Percentiles rank a stretch among this genome's conserved stretches.
These are phyloP conservation scores for Saitozyma podzolica DNA, from an alignment of 768 basidiomycete genomes.

Conservation along the genomic window DNA sequence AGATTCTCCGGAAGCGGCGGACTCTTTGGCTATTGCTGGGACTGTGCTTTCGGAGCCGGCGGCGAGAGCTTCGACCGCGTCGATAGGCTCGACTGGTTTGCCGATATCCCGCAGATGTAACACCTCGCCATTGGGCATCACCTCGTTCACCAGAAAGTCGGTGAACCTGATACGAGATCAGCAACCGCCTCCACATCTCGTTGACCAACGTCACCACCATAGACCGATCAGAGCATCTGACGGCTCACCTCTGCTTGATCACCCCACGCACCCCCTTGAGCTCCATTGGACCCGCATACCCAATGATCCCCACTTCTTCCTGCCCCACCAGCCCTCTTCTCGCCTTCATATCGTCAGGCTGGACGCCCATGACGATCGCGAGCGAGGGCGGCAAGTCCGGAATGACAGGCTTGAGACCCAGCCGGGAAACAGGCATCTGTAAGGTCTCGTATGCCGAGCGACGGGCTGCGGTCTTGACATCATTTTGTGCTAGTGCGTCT, in stretches of 20 bases:
- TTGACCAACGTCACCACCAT: too few species aligned
- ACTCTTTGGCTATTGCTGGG: neutral
- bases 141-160: constrained; percentile 92
- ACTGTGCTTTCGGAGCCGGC: neutral
- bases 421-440: constrained; percentile 28
- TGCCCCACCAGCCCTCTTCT: constrained; percentile 35
- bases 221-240: neutral
- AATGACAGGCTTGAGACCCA: constrained; percentile 36
- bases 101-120: constrained; percentile 76
- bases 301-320: constrained; percentile 39
- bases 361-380: constrained; percentile 32
- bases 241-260: constrained; percentile 86
- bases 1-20: constrained; percentile 58
- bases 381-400: constrained; percentile 37
- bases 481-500: too few species aligned
- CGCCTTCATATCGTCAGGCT: constrained; percentile 23
- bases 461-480: too few species aligned
- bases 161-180: constrained; percentile 68
- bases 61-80: constrained; percentile 13
- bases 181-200: neutral
- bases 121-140: constrained; percentile 75
- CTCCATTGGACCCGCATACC: constrained; percentile 27
- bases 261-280: constrained; percentile 68
- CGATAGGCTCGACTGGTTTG: constrained; percentile 63
- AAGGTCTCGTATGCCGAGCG: constrained; percentile 12